These are phyloP conservation scores for Gossypium gossypioides DNA, from an alignment of 441 rosid species.

Conservation along the genomic window DNA sequence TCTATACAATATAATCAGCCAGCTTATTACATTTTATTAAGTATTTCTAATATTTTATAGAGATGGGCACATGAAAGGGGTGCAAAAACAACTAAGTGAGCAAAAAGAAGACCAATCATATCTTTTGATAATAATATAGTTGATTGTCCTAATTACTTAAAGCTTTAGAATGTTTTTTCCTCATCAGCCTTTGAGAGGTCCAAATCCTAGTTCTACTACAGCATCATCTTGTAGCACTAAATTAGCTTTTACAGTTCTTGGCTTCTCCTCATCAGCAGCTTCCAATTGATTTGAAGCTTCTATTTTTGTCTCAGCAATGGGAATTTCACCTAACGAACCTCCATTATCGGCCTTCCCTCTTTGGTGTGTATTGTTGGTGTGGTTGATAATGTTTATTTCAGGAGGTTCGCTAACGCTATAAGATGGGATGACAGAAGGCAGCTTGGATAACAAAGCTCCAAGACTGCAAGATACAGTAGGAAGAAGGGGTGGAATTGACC, in stretches of 20 bases:
- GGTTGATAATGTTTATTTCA: slow-evolving; percentile 18
- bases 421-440: slow-evolving; percentile 34
- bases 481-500: slow-evolving; percentile 41
- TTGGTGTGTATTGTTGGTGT: slow-evolving; percentile 7
- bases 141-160: slow-evolving; percentile 23
- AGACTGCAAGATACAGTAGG: slow-evolving; percentile 39
- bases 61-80: background rate
- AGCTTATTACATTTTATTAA: background rate
- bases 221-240: slow-evolving; percentile 14
- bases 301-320: slow-evolving; percentile 17
- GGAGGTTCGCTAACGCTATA: slow-evolving; percentile 22
- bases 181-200: slow-evolving; percentile 18
- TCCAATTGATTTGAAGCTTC: slow-evolving; percentile 29
- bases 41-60: background rate
- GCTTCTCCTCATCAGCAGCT: slow-evolving; percentile 26
- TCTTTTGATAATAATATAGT: slow-evolving; percentile 11
- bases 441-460: slow-evolving; percentile 43
- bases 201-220: slow-evolving; percentile 21
- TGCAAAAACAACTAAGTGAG: background rate
- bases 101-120: background rate
- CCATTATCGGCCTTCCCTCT: slow-evolving; percentile 17
- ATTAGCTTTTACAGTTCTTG: slow-evolving; percentile 20
- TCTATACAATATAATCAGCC: background rate
- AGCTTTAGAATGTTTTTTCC: slow-evolving; percentile 14
- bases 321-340: slow-evolving; percentile 15